Evolutionary conservation across 164 flowering plant genomes (phyloP).

Genomic region (grape (Vitis vinifera)): DNA sequence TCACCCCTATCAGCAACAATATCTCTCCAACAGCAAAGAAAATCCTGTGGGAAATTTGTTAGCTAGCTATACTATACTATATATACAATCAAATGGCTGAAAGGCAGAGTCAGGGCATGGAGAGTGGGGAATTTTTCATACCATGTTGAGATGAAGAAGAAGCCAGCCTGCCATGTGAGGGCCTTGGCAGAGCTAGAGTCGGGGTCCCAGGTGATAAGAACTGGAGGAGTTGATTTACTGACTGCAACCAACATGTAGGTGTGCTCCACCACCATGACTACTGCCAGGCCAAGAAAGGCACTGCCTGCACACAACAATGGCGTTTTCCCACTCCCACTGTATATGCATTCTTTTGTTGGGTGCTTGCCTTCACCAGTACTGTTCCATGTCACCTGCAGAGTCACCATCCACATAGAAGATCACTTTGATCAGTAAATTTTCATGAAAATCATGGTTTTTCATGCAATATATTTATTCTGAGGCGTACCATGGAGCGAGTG

Average conservation of each 20-base stretch:
- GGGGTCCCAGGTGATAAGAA: slow-evolving; percentile 47
- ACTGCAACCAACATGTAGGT: slow-evolving; percentile 58
- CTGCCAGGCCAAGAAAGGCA: slow-evolving; percentile 67
- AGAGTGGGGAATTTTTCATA: slow-evolving; percentile 17
- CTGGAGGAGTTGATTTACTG: slow-evolving; percentile 45
- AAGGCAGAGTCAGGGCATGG: too few relatives aligned
- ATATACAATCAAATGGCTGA: too few relatives aligned
- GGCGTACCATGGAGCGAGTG: slow-evolving; percentile 68
- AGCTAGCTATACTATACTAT: too few relatives aligned
- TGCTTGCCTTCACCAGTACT: slow-evolving; percentile 17
- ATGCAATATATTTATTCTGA: too few relatives aligned
- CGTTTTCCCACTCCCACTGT: slow-evolving; percentile 65
- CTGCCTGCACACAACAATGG: slow-evolving; percentile 56
- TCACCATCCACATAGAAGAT: neutral
- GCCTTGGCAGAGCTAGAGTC: slow-evolving; percentile 31
- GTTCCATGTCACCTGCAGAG: slow-evolving; percentile 60
- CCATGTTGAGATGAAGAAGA: slow-evolving; percentile 77
- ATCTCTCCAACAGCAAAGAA: slow-evolving; percentile 79
- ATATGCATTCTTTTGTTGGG: slow-evolving; percentile 46
- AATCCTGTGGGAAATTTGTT: slow-evolving; percentile 39
- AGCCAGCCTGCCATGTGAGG: slow-evolving; percentile 61
- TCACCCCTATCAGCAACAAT: slow-evolving; percentile 64
- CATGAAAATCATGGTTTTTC: too few relatives aligned
- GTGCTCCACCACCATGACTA: slow-evolving; percentile 67
- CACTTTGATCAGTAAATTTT: neutral